A percentile compares a stretch with the other conserved stretches of the same genome.
Conservation (phyloP, 768 basidiomycete species). For the Suillus tomentosus region DNA sequence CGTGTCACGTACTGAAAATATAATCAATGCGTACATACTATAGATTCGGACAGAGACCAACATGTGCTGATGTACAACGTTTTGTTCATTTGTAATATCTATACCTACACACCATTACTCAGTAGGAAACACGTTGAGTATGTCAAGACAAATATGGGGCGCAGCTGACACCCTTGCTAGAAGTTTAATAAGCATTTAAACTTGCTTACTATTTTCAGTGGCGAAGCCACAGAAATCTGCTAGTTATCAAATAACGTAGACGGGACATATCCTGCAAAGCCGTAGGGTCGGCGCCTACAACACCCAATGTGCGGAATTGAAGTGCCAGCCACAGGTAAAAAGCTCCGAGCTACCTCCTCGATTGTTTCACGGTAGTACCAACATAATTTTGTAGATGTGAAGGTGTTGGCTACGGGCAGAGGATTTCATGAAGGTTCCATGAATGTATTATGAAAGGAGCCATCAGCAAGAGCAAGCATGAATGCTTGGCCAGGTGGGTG, state of each 20-base stretch:
- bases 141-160: no score
- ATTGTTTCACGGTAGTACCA: background rate
- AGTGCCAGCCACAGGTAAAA: background rate
- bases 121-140: no score
- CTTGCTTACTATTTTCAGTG: no score
- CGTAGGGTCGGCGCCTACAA: background rate
- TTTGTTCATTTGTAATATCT: no score
- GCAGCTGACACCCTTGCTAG: no score
- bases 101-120: no score
- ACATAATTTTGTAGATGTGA: conserved; percentile 45
- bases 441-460: conserved; percentile 47
- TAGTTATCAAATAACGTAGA: background rate
- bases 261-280: background rate
- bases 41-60: no score
- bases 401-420: conserved; percentile 21
- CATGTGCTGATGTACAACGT: no score
- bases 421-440: conserved; percentile 45
- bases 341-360: background rate
- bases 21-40: no score
- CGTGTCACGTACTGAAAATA: no score
- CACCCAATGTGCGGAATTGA: background rate
- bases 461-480: background rate
- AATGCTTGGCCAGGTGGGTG: background rate
- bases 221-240: no score
- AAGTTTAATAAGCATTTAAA: no score